Evolutionary conservation across 352 stramenopile genomes (phyloP), one percentile per base, ranked within the genome.

Genomic region (Globisporangium nunn): DNA sequence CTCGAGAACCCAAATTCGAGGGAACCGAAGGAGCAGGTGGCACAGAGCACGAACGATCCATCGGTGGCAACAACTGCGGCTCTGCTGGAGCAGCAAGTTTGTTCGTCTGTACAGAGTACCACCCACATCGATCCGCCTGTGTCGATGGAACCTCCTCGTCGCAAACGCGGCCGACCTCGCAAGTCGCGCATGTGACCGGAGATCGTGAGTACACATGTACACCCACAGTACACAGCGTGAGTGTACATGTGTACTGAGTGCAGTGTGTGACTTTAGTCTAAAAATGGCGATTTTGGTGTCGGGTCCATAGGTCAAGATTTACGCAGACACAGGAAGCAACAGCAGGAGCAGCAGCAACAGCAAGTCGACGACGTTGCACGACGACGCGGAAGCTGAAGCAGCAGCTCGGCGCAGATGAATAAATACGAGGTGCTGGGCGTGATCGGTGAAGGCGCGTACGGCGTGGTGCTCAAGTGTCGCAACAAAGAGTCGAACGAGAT

Each of bases 401-500:
- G 47, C 29, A 52, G 14, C 49, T 14, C 40, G 40, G 40, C 40
- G 40, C 40, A 46, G 35, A 97, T 97, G 91, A 97, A 97, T 74
- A 97, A 97, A 68, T 98, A 97, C 68, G 90, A 98, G 75, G 89
- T 97, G 55, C 80, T 97, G 4, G 86, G 88, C 4, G 85, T 97
- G 41, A 89, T 98, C n/a, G 91, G 90, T 47, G 91, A 98, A 67
- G 92, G 92, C 17, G 88, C 92, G 3, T 98, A 98, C 68, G 92
- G 92, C n/a, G 87, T 97, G 17, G 89, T 97, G 44, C 81, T 97
- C 45, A 91, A 95, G 64, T 97, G 88, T 58, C 81, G 84, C 40
- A 96, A 97, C 72, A 96, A 98, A 56, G 95, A 99, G 62, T 98
- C 93, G 12, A 92, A 90, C 53, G 92, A 99, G 71, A 80, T 98